Evolutionary conservation across 164 flowering plant species (phyloP).

Genomic region (Vitis riparia): DNA sequence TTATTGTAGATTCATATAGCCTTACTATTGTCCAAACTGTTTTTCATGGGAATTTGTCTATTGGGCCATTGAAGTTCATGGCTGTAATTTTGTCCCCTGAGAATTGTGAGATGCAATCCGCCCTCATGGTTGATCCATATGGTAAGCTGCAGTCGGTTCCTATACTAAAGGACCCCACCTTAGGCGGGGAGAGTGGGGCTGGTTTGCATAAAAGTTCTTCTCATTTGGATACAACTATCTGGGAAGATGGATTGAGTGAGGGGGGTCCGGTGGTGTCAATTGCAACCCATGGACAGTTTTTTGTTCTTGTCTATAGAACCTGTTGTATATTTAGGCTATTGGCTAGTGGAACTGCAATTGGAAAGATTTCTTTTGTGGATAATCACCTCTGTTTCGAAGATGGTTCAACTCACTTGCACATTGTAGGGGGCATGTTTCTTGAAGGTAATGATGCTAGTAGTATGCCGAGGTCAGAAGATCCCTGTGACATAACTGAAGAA

Average conservation of each 20-base stretch:
- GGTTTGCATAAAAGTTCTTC: conserved; percentile 32
- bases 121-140: conserved; percentile 53
- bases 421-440: conserved; percentile 65
- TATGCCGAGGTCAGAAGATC: conserved; percentile 5
- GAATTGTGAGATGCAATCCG: conserved; percentile 41
- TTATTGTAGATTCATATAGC: conserved; percentile 80
- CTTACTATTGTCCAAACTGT: conserved; percentile 76
- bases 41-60: conserved; percentile 66
- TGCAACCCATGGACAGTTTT: conserved; percentile 46
- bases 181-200: conserved; percentile 30
- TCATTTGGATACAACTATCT: conserved; percentile 23
- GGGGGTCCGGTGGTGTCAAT: conserved; percentile 44
- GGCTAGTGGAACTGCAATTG: conserved; percentile 38
- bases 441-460: conserved; percentile 19
- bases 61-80: conserved; percentile 71
- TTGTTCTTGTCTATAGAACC: conserved; percentile 54
- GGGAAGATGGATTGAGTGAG: conserved; percentile 32
- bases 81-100: conserved; percentile 45
- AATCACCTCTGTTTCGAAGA: conserved; percentile 35
- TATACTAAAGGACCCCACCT: conserved; percentile 38
- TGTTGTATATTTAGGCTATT: conserved; percentile 62
- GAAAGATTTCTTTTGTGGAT: conserved; percentile 57
- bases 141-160: conserved; percentile 59
- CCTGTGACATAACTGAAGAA: conserved; percentile 18
- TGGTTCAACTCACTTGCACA: conserved; percentile 27